phyloP scores from a whole-genome alignment of 1,139 yeast species.

The Blastobotrys illinoisensis region DNA sequence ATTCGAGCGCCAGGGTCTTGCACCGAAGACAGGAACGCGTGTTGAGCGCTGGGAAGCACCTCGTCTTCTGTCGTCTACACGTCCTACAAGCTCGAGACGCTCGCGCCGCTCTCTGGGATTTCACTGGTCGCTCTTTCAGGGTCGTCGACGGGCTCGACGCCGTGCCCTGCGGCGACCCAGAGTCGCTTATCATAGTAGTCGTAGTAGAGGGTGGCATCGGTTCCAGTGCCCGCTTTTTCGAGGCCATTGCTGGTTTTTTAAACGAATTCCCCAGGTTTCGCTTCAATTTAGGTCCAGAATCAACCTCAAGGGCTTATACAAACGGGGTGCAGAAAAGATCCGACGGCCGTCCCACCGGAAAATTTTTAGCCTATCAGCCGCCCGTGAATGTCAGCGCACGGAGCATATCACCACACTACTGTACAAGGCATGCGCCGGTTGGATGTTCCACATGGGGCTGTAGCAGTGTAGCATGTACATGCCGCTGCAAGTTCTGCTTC shows the following conservation, averaged over 20 bases:
- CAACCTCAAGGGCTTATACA: background rate
- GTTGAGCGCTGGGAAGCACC: constrained; percentile 50
- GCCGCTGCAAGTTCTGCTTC: background rate
- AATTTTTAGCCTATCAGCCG: background rate
- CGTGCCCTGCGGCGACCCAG: background rate
- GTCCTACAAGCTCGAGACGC: constrained; percentile 53
- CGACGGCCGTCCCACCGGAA: background rate
- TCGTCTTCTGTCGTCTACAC: constrained; percentile 58
- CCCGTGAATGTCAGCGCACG: background rate
- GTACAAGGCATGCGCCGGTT: background rate
- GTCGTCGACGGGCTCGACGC: background rate
- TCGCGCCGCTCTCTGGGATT: constrained; percentile 25
- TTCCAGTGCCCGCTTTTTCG: background rate
- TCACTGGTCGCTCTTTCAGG: constrained; percentile 1
- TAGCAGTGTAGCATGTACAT: background rate
- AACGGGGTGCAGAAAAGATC: background rate
- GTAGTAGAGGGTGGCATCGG: background rate
- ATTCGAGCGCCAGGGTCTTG: constrained; percentile 42
- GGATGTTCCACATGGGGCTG: background rate
- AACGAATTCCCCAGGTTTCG: background rate
- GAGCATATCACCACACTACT: background rate
- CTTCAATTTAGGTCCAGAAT: background rate
- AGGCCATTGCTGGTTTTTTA: background rate
- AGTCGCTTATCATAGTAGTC: background rate
- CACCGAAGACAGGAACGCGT: constrained; percentile 53